A percentile compares a stretch with the other conserved stretches of the same genome.
Evolutionary conservation across 768 basidiomycete species (phyloP).

Genomic region (Bullera alba): DNA sequence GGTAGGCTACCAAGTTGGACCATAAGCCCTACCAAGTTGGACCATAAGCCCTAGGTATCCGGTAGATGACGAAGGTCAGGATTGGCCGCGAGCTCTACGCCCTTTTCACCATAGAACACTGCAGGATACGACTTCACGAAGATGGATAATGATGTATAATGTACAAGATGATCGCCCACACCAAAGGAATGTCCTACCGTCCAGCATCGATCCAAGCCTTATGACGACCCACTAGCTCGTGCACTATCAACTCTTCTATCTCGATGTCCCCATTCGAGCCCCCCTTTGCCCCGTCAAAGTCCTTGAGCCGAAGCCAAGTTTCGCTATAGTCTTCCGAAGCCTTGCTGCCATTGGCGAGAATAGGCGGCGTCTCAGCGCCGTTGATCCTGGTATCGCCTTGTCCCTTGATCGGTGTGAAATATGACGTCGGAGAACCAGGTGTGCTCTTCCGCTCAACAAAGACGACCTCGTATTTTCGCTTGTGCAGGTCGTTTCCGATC

Average conservation of each 20-base stretch:
- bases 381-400: constrained; percentile 10
- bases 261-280: constrained; percentile 55
- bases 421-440: background rate
- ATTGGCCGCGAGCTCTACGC: too few species aligned
- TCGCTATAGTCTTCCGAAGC: constrained; percentile 30
- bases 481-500: constrained; percentile 90
- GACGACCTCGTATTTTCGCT: constrained; percentile 84
- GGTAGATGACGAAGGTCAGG: too few species aligned
- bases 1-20: too few species aligned
- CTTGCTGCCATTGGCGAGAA: constrained; percentile 1
- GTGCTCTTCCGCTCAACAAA: constrained; percentile 60
- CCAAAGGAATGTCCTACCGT: too few species aligned
- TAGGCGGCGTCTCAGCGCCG: constrained; percentile 20
- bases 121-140: too few species aligned
- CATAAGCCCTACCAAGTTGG: too few species aligned
- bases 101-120: too few species aligned
- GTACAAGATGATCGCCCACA: too few species aligned
- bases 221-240: constrained; percentile 68
- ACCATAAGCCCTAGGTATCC: too few species aligned
- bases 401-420: constrained; percentile 1
- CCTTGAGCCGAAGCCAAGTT: constrained; percentile 43
- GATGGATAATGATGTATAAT: too few species aligned
- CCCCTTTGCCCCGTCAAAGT: constrained; percentile 22
- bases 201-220: constrained; percentile 54
- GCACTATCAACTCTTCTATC: constrained; percentile 87